Evolutionary conservation across 495 filamentous ascomycete genomes (phyloP).

Genomic region (Saxophila tyrrhenica): DNA sequence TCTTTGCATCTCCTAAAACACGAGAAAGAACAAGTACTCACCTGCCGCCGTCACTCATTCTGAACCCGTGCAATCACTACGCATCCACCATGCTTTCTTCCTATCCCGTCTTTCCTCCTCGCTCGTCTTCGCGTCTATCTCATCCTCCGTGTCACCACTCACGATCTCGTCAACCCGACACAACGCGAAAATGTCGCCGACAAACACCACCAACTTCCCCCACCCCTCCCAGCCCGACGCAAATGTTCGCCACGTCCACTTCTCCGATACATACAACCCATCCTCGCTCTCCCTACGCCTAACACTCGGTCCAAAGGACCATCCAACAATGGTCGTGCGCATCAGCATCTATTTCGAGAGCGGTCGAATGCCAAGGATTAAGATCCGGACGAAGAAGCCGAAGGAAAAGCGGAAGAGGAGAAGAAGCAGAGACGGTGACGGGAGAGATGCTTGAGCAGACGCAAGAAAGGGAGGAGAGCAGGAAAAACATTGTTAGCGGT

Average conservation of each 20-base stretch:
- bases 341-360: constrained; percentile 13
- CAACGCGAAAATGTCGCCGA: not conserved
- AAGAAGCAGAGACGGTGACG: not conserved
- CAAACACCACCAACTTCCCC: not conserved
- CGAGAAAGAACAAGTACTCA: not conserved
- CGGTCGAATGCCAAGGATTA: constrained; percentile 8
- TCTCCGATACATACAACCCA: constrained; percentile 1
- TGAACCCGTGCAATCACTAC: not conserved
- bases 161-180: too few species aligned
- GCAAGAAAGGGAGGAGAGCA: not conserved
- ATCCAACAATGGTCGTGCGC: constrained; percentile 5
- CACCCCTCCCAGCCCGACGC: not conserved
- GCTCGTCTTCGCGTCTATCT: not conserved
- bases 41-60: not conserved
- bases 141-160: not conserved
- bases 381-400: constrained; percentile 9
- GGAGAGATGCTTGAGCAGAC: not conserved
- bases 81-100: not conserved
- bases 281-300: constrained; percentile 2
- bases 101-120: not conserved
- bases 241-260: constrained; percentile 3
- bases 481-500: not conserved
- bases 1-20: not conserved
- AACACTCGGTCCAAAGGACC: constrained; percentile 2
- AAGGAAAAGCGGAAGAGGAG: not conserved